Base-by-base conservation (phyloP, 2,329 filamentous ascomycete species). In the Fusarium veterinarium region DNA sequence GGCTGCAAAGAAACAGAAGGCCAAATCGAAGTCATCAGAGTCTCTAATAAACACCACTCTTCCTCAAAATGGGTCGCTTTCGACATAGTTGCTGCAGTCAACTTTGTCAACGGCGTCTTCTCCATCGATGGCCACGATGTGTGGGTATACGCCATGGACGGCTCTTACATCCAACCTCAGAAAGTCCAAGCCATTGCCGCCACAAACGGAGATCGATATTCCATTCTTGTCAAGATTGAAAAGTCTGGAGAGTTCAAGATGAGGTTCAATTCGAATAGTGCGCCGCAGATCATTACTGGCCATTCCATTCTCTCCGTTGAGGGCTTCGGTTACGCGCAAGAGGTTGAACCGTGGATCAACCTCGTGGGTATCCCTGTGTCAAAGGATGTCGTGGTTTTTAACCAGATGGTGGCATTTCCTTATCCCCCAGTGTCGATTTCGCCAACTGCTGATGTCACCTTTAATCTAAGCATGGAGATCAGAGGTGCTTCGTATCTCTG, bases 111-210 rank as follows among this genome's bases (percentile, higher is more conserved):
- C 0, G 81, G 82, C 6, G 72, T 81, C 10, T 83, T 83, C 23
- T 85, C 86, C 35, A 86, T 89, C 53, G 88, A 90, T 74, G 84
- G 85, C 61, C 85, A 87, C 59, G 81, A 85, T 25, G 81, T 89
- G 79, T 88, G 83, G 81, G 81, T 90, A 8, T 88, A 87, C 71
- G 86, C 85, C 45, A 84, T 88, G 57, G 88, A 90, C 64, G 87
- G 85, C 6, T 79, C 84, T 13, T 89, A 88, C 75, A 86, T 90
- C 58, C 79, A 85, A 67, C 89, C 88, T 6, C 81, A 86, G 57
- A 81, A 81, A 8, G 86, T 86, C 2, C 82, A 89, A 17, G 84
- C 83, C 14, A 78, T 89, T 28, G 74, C 77, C 1, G 73, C 90
- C 8, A 80, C 81, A 69, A 89, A 87, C 65, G 88, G 88, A 17